Base-by-base conservation (phyloP, 805 yeast species). In the Metschnikowia hibisci region DNA sequence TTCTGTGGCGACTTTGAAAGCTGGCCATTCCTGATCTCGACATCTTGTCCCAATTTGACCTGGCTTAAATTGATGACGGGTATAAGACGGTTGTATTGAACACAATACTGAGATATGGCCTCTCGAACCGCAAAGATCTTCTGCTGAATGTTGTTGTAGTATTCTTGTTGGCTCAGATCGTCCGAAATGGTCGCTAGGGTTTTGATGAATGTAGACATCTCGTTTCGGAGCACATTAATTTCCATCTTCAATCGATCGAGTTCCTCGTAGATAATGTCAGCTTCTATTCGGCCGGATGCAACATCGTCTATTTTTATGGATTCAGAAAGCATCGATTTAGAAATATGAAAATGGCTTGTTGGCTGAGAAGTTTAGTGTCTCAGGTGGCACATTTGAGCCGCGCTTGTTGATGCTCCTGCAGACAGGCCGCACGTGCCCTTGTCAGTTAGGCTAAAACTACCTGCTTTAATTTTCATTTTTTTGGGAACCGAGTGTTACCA, bases 21-120 rank as follows among this genome's bases (percentile, higher is more conserved):
- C 25, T 18, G 37, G 4, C 39, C 46, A 34, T 34, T 36, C 50
- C 63, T 58, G 10, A 64, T 69, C 49, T 75, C 80, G 3, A 73
- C 79, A 32, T 71, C 76, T 44, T 73, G 67, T 0, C 81, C 81
- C 38, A 71, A 59, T 46, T 72, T 74, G 26, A 73, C 66, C 53
- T 76, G 80, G 1, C 80, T 66, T 47, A 74, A 65, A 48, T 76
- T 66, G 33, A 77, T 72, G 32, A 77, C 66, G 4, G 82, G 81
- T 2, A 75, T 57, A 13, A 77, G 57, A 43, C 70, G 61, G 39
- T 67, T 72, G 54, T 75, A 77, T 40, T 71, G 64, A 5, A 52
- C 59, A 47, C 72, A 66, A 45, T 76, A 77, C 4, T 64, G 67
- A 25, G 66, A 65, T 34, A 77, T 71, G 41, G 66, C 62, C 11